Conservation (phyloP, 129 eudicot species). For the Solidago caesia region DNA sequence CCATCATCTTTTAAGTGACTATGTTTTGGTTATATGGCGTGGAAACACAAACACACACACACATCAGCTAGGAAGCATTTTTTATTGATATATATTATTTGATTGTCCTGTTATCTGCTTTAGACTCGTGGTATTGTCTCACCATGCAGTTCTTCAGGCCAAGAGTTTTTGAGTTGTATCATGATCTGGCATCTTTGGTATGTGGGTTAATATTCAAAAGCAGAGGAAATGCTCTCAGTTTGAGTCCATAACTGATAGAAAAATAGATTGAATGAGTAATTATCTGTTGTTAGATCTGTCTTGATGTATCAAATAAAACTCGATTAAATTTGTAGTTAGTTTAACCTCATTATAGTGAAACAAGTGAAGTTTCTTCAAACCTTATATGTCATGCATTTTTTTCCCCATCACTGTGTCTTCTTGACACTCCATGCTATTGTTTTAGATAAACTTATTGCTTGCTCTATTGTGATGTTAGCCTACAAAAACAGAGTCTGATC, state of each 20-base stretch:
- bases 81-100: background rate
- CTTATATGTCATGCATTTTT: background rate
- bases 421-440: constrained; percentile 7
- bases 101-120: background rate
- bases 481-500: constrained; percentile 36
- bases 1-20: background rate
- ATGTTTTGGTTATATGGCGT: no score
- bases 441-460: constrained; percentile 11
- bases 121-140: background rate
- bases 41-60: no score
- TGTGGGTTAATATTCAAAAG: background rate
- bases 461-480: constrained; percentile 34
- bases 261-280: background rate
- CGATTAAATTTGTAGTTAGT: background rate
- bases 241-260: background rate
- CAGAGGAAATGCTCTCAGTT: background rate
- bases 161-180: background rate
- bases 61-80: background rate
- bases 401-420: background rate
- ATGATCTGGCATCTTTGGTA: background rate
- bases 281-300: background rate
- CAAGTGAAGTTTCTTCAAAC: background rate
- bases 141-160: background rate
- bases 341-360: background rate
- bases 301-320: background rate